phyloP scores from a whole-genome alignment of 208 protist genomes.

The Herpetomonas samuelpessoai region DNA sequence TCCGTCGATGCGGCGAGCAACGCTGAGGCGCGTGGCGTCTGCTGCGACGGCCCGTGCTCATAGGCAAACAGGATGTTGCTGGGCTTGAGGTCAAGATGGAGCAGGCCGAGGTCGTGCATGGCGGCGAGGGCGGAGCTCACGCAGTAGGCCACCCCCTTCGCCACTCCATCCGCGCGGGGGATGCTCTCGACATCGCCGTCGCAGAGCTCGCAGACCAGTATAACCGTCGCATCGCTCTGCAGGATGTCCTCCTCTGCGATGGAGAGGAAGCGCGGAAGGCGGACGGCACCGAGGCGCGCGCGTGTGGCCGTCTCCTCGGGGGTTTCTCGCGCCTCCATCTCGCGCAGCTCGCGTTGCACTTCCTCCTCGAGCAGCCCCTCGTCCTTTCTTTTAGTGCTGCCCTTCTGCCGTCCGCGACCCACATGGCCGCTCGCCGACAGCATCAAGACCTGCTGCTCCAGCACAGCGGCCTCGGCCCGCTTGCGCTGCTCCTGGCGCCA shows the following conservation, averaged over 20 bases:
- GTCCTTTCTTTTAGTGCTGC: no score
- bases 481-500: conserved; percentile 26
- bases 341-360: not conserved
- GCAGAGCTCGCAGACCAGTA: conserved; percentile 83
- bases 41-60: conserved; percentile 49
- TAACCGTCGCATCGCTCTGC: conserved; percentile 62
- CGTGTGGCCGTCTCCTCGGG: conserved; percentile 23
- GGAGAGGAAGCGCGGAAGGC: conserved; percentile 71
- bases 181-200: conserved; percentile 83
- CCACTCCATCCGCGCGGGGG: conserved; percentile 38
- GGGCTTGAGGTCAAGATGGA: conserved; percentile 86
- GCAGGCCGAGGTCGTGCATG: conserved; percentile 77
- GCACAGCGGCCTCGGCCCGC: conserved; percentile 27
- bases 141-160: conserved; percentile 73
- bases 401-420: not conserved
- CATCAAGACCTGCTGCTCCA: conserved; percentile 9
- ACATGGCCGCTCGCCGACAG: not conserved
- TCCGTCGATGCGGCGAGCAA: not conserved
- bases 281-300: conserved; percentile 28
- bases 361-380: conserved; percentile 2
- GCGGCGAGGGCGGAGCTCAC: conserved; percentile 71
- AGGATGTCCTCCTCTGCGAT: conserved; percentile 69
- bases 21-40: conserved; percentile 12
- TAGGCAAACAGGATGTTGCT: conserved; percentile 85
- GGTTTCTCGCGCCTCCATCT: conserved; percentile 15